Conservation (phyloP, 352 stramenopile species). For the Globisporangium emineosum region DNA sequence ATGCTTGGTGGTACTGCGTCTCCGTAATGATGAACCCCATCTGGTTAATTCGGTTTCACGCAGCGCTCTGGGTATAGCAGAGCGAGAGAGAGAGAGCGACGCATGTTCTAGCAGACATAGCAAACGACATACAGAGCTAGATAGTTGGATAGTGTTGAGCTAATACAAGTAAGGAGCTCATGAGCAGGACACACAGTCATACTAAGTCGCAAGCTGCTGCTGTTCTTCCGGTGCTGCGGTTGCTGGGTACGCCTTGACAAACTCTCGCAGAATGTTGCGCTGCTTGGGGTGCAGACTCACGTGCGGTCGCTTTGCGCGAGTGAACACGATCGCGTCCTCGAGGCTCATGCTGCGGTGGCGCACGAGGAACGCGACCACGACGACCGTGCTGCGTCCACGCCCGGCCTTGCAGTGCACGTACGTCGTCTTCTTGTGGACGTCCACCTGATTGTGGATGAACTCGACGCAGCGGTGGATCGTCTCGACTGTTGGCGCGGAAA, state of each 20-base stretch:
- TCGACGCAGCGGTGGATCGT: conserved; percentile 61
- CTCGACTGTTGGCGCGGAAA: conserved; percentile 59
- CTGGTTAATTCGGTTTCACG: too few relatives aligned
- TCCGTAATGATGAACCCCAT: background rate
- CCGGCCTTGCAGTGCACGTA: conserved; percentile 86
- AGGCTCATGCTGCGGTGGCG: conserved; percentile 52
- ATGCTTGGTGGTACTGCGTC: background rate
- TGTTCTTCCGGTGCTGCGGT: background rate
- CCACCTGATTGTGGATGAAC: conserved; percentile 64
- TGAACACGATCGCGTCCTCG: conserved; percentile 49
- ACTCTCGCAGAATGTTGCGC: conserved; percentile 41
- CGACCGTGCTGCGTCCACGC: conserved; percentile 65
- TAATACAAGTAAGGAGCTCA: background rate
- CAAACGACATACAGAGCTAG: background rate
- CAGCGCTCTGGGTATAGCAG: too few relatives aligned
- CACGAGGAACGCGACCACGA: conserved; percentile 73
- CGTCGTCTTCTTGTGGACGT: conserved; percentile 42
- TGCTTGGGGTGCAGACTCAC: conserved; percentile 68
- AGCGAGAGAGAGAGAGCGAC: background rate
- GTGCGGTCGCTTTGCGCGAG: conserved; percentile 55
- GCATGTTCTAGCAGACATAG: background rate
- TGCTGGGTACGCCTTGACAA: conserved; percentile 17
- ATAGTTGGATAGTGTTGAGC: background rate
- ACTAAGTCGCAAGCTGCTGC: background rate
- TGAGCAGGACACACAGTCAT: background rate